Percentiles rank a stretch among this genome's conserved stretches.
phyloP scores from a whole-genome alignment of 176 grass and related monocot genomes.

The Musa schizocarpa region DNA sequence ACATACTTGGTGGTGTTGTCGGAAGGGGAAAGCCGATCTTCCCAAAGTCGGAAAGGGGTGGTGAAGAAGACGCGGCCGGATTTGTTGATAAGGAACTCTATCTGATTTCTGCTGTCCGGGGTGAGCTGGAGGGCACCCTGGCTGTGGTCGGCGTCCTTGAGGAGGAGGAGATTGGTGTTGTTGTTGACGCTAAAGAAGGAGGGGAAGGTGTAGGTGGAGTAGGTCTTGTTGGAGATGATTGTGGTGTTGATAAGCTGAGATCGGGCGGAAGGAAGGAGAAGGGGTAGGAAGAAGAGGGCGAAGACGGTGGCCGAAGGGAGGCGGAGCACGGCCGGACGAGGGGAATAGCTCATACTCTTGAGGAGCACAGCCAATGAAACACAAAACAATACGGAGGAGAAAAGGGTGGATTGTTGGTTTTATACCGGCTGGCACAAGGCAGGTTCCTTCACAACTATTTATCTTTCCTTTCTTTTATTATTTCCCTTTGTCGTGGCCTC shows the following conservation, averaged over 20 bases:
- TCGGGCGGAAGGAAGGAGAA: not conserved
- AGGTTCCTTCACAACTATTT: no score
- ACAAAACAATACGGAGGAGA: not conserved
- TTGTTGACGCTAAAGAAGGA: not conserved
- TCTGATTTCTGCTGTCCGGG: conserved; percentile 11
- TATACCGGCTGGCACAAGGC: no score
- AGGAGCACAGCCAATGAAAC: no score
- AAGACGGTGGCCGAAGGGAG: not conserved
- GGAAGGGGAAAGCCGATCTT: not conserved
- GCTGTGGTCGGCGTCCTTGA: not conserved
- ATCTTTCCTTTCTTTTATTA: no score
- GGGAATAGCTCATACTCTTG: not conserved
- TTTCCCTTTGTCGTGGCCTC: no score
- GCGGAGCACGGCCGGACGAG: not conserved
- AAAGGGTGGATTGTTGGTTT: not conserved
- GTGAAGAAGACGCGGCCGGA: conserved; percentile 40
- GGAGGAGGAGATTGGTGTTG: not conserved
- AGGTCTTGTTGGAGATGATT: no score
- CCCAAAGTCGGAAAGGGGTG: conserved; percentile 37
- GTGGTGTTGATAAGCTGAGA: not conserved
- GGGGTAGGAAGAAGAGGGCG: not conserved
- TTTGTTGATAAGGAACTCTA: conserved; percentile 21
- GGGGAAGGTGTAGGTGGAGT: conserved; percentile 30
- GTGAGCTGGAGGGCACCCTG: conserved; percentile 55
- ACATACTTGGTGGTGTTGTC: conserved; percentile 16